Percentiles rank a stretch among this genome's conserved stretches.
These are phyloP conservation scores for Wickerhamomyces tratensis DNA, from an alignment of 805 yeast genomes.

Conservation along the genomic window DNA sequence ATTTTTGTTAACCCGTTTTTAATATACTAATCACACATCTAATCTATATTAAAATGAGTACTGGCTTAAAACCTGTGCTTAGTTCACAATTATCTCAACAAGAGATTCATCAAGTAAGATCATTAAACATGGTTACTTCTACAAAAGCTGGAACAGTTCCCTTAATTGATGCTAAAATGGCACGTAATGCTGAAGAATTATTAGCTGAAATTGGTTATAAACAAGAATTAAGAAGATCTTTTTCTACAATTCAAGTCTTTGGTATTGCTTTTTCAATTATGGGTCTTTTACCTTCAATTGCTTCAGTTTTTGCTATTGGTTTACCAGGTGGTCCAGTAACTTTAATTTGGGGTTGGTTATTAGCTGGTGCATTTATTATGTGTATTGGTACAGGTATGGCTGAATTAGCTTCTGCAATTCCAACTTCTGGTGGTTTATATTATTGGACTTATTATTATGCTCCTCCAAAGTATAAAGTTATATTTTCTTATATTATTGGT, in stretches of 20 bases:
- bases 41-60: too few species aligned
- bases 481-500: constrained; percentile 51
- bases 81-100: too few species aligned
- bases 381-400: constrained; percentile 50
- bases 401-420: constrained; percentile 55
- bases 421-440: constrained; percentile 65
- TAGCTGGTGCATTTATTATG: constrained; percentile 43
- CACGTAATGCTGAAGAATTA: constrained; percentile 6
- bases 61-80: too few species aligned
- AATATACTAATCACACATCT: too few species aligned
- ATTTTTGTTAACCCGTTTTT: too few species aligned
- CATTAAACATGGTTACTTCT: too few species aligned
- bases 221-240: constrained; percentile 51
- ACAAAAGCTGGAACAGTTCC: too few species aligned
- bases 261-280: constrained; percentile 60
- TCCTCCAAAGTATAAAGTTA: constrained; percentile 36
- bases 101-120: too few species aligned
- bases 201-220: constrained; percentile 44
- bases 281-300: constrained; percentile 54
- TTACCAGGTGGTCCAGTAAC: constrained; percentile 47
- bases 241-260: constrained; percentile 48
- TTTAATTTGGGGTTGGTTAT: constrained; percentile 62
- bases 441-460: constrained; percentile 56
- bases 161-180: constrained; percentile 14
- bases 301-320: constrained; percentile 39